Conservation (phyloP, 495 filamentous ascomycete genomes). For the Penicillium turbatum region DNA sequence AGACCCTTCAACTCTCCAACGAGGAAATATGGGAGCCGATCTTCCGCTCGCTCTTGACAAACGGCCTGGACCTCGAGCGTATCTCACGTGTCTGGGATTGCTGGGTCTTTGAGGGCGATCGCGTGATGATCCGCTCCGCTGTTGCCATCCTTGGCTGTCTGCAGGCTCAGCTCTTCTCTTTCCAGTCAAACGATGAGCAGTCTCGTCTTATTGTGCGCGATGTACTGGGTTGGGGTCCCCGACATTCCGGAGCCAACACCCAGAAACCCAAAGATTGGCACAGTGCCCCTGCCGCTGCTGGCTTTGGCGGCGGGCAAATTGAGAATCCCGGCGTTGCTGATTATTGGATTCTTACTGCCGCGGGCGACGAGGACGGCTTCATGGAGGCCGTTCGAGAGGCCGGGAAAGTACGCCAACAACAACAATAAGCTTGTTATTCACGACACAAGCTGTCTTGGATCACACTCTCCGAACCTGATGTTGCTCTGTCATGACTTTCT, state of each 20-base stretch:
- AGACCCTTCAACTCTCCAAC: slow-evolving; percentile 41
- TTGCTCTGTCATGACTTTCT: not conserved
- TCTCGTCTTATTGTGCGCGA: slow-evolving; percentile 33
- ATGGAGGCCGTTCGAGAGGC: slow-evolving; percentile 63
- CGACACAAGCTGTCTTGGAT: not conserved
- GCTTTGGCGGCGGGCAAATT: slow-evolving; percentile 41
- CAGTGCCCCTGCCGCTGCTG: slow-evolving; percentile 37
- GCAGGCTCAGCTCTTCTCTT: slow-evolving; percentile 59
- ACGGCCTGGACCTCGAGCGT: slow-evolving; percentile 63
- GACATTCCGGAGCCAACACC: slow-evolving; percentile 29
- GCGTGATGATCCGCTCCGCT: slow-evolving; percentile 69
- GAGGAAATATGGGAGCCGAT: slow-evolving; percentile 54
- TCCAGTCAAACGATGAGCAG: slow-evolving; percentile 42
- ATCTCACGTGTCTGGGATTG: slow-evolving; percentile 85
- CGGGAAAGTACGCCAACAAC: slow-evolving; percentile 54
- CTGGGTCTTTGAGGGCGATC: slow-evolving; percentile 90
- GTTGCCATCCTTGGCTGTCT: slow-evolving; percentile 65
- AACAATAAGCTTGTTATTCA: slow-evolving; percentile 1
- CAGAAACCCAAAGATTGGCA: slow-evolving; percentile 38
- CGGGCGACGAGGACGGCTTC: slow-evolving; percentile 63
- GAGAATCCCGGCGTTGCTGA: slow-evolving; percentile 36
- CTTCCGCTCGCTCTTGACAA: slow-evolving; percentile 55
- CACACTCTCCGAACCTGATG: not conserved
- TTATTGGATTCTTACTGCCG: slow-evolving; percentile 42
- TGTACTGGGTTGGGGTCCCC: slow-evolving; percentile 52